phyloP scores from a whole-genome alignment of 2,329 filamentous ascomycete genomes.

The Stagonosporopsis chrysanthemi region DNA sequence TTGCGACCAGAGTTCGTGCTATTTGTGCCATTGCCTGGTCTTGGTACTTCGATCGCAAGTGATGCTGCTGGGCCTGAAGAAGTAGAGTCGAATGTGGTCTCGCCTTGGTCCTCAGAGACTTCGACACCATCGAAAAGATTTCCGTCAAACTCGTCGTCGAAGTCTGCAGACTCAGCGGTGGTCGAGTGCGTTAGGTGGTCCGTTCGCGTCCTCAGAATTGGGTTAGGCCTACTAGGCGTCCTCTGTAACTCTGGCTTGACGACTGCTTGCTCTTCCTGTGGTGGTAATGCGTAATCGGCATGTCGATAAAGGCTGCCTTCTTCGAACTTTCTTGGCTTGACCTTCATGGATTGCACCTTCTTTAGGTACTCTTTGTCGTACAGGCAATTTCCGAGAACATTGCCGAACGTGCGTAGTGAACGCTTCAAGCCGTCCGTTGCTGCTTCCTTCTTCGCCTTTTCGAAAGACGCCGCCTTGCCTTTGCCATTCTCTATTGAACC shows the following conservation, averaged over 20 bases:
- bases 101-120: slow-evolving; percentile 70
- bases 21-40: slow-evolving; percentile 21
- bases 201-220: slow-evolving; percentile 36
- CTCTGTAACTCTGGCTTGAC: slow-evolving; percentile 40
- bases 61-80: slow-evolving; percentile 26
- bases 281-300: slow-evolving; percentile 67
- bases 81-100: slow-evolving; percentile 40
- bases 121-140: slow-evolving; percentile 65
- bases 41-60: slow-evolving; percentile 23
- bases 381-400: slow-evolving; percentile 96
- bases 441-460: slow-evolving; percentile 98
- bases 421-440: slow-evolving; percentile 94
- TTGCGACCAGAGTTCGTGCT: slow-evolving; percentile 30
- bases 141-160: slow-evolving; percentile 65
- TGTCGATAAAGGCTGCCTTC: slow-evolving; percentile 83
- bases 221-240: slow-evolving; percentile 34
- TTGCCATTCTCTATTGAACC: slow-evolving; percentile 96
- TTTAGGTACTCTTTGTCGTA: slow-evolving; percentile 95
- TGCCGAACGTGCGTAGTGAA: slow-evolving; percentile 89
- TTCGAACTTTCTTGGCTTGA: slow-evolving; percentile 77
- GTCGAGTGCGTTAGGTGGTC: slow-evolving; percentile 46
- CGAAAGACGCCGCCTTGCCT: slow-evolving; percentile 92
- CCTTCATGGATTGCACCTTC: slow-evolving; percentile 90
- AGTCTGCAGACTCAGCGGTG: slow-evolving; percentile 54
- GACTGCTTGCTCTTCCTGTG: slow-evolving; percentile 41